A percentile compares a stretch with the other conserved stretches of the same genome.
phyloP scores from a whole-genome alignment of 257 asterid genomes.

The Plantago major region DNA sequence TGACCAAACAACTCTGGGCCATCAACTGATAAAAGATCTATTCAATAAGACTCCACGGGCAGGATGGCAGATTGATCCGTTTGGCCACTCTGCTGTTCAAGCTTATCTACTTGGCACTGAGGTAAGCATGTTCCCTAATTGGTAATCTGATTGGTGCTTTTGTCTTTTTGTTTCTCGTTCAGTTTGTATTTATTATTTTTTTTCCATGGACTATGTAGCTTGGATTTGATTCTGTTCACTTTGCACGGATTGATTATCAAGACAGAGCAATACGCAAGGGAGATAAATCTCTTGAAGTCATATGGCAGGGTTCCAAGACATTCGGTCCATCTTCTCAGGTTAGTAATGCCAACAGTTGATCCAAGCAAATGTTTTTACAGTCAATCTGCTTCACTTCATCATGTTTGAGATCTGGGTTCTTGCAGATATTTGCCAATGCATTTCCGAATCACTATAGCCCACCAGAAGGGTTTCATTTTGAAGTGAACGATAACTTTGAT shows the following conservation, averaged over 20 bases:
- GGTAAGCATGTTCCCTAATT: conserved; percentile 30
- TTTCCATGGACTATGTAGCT: conserved; percentile 34
- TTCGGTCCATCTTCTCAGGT: conserved; percentile 78
- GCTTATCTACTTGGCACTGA: conserved; percentile 76
- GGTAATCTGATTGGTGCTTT: neutral
- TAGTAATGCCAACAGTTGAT: conserved; percentile 3
- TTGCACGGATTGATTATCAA: conserved; percentile 89
- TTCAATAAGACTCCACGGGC: conserved; percentile 86
- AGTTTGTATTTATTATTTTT: conserved; percentile 1
- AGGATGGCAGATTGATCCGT: conserved; percentile 98
- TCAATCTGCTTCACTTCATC: conserved; percentile 17
- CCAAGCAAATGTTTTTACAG: neutral
- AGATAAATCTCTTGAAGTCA: conserved; percentile 76
- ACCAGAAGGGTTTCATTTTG: conserved; percentile 71
- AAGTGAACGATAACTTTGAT: conserved; percentile 38
- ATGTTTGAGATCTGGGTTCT: conserved; percentile 15
- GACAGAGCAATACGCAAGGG: conserved; percentile 68
- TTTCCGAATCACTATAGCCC: conserved; percentile 83
- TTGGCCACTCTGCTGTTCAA: conserved; percentile 92
- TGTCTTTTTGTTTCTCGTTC: conserved; percentile 1
- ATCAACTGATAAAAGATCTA: conserved; percentile 53
- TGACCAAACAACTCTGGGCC: conserved; percentile 92
- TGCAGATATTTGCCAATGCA: conserved; percentile 76
- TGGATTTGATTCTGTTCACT: conserved; percentile 83
- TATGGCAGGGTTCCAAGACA: conserved; percentile 87